A percentile compares a stretch with the other conserved stretches of the same genome.
Conservation (phyloP, 1,284 basidiomycete species). For the Phlebopus sp. region DNA sequence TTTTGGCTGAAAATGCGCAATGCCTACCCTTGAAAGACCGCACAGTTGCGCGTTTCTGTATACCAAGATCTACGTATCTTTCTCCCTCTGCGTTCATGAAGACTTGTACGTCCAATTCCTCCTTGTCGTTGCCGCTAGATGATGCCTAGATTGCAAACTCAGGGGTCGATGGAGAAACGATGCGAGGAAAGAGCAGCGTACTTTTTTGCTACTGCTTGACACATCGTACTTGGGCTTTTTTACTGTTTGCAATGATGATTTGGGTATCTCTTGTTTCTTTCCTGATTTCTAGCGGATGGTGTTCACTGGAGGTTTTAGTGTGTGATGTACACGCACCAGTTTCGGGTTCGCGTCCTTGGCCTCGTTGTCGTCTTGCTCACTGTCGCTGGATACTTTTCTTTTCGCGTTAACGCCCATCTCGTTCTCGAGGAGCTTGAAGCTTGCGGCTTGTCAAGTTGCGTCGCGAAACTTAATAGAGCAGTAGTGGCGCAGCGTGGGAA, state of each 20-base stretch:
- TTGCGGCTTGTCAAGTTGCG: neutral
- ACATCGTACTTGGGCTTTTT: constrained; percentile 30
- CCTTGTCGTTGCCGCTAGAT: constrained; percentile 4
- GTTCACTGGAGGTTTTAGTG: neutral
- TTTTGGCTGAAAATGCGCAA: too few relatives aligned
- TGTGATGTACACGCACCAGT: constrained; percentile 17
- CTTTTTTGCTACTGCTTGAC: constrained; percentile 5
- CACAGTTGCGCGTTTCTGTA: constrained; percentile 69
- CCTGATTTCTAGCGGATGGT: neutral
- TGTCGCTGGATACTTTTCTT: constrained; percentile 34
- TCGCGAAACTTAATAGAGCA: too few relatives aligned
- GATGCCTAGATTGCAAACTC: constrained; percentile 15
- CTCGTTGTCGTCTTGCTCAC: constrained; percentile 23
- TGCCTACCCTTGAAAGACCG: constrained; percentile 62
- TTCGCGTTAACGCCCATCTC: constrained; percentile 9
- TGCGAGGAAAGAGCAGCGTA: neutral
- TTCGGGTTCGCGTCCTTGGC: constrained; percentile 10
- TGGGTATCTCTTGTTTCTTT: constrained; percentile 6
- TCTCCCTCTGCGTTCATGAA: constrained; percentile 49
- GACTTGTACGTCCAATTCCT: constrained; percentile 7
- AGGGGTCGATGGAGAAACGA: constrained; percentile 16
- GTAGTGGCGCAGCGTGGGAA: constrained; percentile 15
- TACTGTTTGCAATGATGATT: constrained; percentile 14
- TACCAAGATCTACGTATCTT: constrained; percentile 64
- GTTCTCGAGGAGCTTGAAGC: constrained; percentile 29